phyloP scores from a whole-genome alignment of 2,329 filamentous ascomycete species.

The Clonostachys sp. region DNA sequence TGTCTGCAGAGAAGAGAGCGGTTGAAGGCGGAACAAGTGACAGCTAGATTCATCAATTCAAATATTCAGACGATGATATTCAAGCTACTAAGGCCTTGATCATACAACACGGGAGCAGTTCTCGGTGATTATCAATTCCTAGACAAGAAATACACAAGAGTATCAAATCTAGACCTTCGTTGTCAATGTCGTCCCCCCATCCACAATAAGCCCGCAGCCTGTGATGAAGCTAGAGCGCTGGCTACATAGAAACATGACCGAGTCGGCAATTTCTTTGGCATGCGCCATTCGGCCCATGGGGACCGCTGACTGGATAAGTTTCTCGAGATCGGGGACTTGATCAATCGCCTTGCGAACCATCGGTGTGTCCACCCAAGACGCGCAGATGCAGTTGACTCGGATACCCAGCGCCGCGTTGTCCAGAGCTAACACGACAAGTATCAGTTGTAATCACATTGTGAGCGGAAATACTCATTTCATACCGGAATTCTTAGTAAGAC shows the following conservation, averaged over 20 bases:
- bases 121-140: no score
- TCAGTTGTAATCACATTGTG: no score
- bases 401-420: not conserved
- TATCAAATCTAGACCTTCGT: not conserved
- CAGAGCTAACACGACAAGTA: not conserved
- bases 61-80: no score
- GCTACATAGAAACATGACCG: constrained; percentile 1
- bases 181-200: not conserved
- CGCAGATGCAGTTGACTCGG: constrained; percentile 1
- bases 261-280: not conserved
- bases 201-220: not conserved
- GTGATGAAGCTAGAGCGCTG: not conserved
- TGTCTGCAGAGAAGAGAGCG: no score
- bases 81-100: no score
- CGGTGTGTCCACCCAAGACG: not conserved
- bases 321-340: not conserved
- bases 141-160: no score
- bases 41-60: no score
- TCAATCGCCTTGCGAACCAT: not conserved
- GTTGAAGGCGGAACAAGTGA: no score
- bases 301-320: not conserved
- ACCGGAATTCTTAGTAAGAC: not conserved
- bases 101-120: no score
- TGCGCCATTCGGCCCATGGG: not conserved
- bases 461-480: not conserved